Evolutionary conservation across 2,329 filamentous ascomycete species (phyloP).

Genomic region (Sporothrix brasiliensis): DNA sequence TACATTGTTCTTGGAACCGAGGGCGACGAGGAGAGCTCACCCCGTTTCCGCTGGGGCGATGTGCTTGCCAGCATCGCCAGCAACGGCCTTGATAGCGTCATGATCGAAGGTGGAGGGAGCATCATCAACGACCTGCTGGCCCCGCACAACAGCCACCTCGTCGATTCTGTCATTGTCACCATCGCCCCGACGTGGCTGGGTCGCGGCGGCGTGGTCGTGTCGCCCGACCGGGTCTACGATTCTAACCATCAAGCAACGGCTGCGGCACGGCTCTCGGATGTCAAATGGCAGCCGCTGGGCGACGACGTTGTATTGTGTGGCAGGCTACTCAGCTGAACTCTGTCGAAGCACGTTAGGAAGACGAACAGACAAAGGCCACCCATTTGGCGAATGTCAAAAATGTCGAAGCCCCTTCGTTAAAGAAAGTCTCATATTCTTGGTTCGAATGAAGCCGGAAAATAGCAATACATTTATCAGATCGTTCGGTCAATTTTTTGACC

Average conservation of each 20-base stretch:
- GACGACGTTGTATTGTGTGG: slow-evolving; percentile 84
- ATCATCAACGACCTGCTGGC: slow-evolving; percentile 83
- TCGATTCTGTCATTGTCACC: slow-evolving; percentile 79
- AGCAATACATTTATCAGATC: slow-evolving; percentile 3
- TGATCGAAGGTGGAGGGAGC: slow-evolving; percentile 85
- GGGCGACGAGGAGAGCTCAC: slow-evolving; percentile 37
- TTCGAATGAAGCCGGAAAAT: background rate
- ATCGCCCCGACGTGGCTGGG: slow-evolving; percentile 92
- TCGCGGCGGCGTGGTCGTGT: slow-evolving; percentile 75
- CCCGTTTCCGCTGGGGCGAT: slow-evolving; percentile 63
- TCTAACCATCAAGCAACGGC: slow-evolving; percentile 57
- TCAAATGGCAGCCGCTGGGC: slow-evolving; percentile 76
- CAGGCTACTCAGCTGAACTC: slow-evolving; percentile 40
- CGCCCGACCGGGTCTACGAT: slow-evolving; percentile 62
- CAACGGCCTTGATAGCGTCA: slow-evolving; percentile 73
- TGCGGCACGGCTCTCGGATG: slow-evolving; percentile 66
- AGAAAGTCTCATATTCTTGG: background rate
- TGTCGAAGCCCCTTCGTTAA: background rate
- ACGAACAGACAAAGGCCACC: background rate
- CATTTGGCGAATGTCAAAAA: background rate
- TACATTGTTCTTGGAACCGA: slow-evolving; percentile 48
- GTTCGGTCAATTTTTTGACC: background rate
- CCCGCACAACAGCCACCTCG: slow-evolving; percentile 59
- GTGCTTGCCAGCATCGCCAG: slow-evolving; percentile 62
- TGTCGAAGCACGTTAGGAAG: background rate